These are phyloP conservation scores for Aspergillus sergii DNA, from an alignment of 2,329 filamentous ascomycete species.

Conservation along the genomic window DNA sequence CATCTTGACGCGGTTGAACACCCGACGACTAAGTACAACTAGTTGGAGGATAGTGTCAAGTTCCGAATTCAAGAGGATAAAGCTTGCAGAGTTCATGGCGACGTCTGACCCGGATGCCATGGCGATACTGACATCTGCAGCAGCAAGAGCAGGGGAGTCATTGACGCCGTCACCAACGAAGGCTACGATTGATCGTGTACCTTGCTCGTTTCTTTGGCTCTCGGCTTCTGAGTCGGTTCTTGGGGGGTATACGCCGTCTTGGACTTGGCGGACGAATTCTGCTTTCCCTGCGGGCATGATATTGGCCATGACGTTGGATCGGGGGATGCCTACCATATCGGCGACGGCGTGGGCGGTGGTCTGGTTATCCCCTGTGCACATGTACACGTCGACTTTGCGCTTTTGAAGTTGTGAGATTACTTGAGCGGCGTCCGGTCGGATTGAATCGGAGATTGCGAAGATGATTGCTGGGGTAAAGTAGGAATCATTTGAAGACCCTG, in stretches of 20 bases:
- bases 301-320: conserved; percentile 77
- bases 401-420: conserved; percentile 67
- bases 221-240: conserved; percentile 10
- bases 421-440: conserved; percentile 70
- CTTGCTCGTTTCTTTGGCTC: conserved; percentile 10
- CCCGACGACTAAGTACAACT: conserved; percentile 68
- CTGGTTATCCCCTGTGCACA: conserved; percentile 91
- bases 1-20: conserved; percentile 77
- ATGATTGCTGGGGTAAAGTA: conserved; percentile 58
- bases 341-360: conserved; percentile 82
- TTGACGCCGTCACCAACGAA: conserved; percentile 91
- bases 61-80: conserved; percentile 75
- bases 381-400: conserved; percentile 75
- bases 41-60: conserved; percentile 72
- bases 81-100: conserved; percentile 77
- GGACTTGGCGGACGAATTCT: conserved; percentile 43
- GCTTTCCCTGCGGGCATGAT: conserved; percentile 82
- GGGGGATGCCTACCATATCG: conserved; percentile 70
- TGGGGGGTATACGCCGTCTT: conserved; percentile 24
- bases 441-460: conserved; percentile 78
- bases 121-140: conserved; percentile 81
- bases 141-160: conserved; percentile 77
- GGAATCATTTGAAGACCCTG: conserved; percentile 20
- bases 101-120: conserved; percentile 81
- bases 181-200: conserved; percentile 62